Base-by-base conservation (phyloP, 306 rosid genomes). In the Pyrus communis region DNA sequence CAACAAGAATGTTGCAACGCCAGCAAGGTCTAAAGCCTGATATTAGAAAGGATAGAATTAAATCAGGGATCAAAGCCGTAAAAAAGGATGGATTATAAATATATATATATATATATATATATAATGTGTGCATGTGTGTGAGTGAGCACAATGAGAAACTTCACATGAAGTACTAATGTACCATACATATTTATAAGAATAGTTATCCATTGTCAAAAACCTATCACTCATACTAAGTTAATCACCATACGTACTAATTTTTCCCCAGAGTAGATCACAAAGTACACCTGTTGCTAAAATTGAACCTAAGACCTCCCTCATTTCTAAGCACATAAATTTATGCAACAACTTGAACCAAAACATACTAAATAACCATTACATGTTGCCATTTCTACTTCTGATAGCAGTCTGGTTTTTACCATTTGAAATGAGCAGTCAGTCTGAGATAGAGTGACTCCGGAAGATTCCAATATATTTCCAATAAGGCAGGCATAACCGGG, bases 401-500 rank as follows among this genome's bases (percentile, higher is more conserved):
- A 31, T 11, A 33, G 69, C 58, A 86, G 11, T 22, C 70, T 22
- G 25, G 40, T 55, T 77, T 9, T 75, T 84, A 95, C 99, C 99
- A 90, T 83, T 70, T 92, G 90, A 67, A 91, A 90, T 68, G 93
- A 88, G 88, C 92, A 87, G 77, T 79, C 91, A 74, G 97, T 92
- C 85, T 79, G 96, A 75, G 96, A 89, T 74, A 95, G 77, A 81
- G 93, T 89, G 76, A 83, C 78, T 69, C 92, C 91, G 38, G 93
- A 91, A 79, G 89, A 84, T 89, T 95, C 97, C 73, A 95, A 78
- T 73, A 92, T 83, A 86, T 95, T 95, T 77, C 97, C 99, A 83
- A 95, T 92, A 78, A 95, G 93, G 84, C 99, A 95, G 70, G 96
- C 99, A 86, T 90, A 88, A 78, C 93, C 86, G 79, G 99, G 97